Base-by-base conservation (phyloP, 139 green algal species). In the Auxenochlorella pyrenoidosa region DNA sequence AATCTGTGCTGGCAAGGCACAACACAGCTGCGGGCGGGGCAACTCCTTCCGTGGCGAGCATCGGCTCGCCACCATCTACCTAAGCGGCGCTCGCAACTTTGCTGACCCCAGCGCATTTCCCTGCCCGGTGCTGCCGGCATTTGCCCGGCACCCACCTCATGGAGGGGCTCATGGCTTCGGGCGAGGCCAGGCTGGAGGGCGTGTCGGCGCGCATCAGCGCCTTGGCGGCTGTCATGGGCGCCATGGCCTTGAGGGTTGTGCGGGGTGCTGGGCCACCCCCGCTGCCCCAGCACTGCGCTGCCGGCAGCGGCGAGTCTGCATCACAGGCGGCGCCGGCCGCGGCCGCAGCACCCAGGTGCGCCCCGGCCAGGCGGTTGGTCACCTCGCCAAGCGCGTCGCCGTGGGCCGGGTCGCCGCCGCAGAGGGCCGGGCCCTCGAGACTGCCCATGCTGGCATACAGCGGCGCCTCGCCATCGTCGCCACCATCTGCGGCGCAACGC, bases 101-200 rank as follows among this genome's bases (percentile, higher is more conserved):
- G n/a, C n/a, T n/a, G 8, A 54, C 47, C 47, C 47, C 10, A 18
- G 47, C 47, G 10, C 8, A 54, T 6, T 10, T 54, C 47, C 10
- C 10, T 54, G 47, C 47, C 54, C 54, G 22, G 54, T 22, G 54
- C 16, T 2, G 18, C 54, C 16, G 54, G 15, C 54, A 24, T 24
- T 63, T 28, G 54, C 54, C 18, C 54, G 22, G 54, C 54, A 26
- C 84, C 16, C 75, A 88, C 85, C 84, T 75, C 88, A 91, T 90
- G 68, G 85, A 88, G 36, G 88, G 88, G 73, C 75, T 91, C 32
- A 91, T 70, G 24, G 73, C 83, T 36, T 89, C 84, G 0, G 88
- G 85, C 12, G 88, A 91, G 22, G 83, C 59, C 59, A 88, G 40
- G 66, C 43, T 82, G 36, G 84, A 88, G 32, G 88, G 77, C 3